Percentiles rank a stretch among this genome's conserved stretches.
Evolutionary conservation across 805 yeast genomes (phyloP).

Genomic region (Suhomyces tanzawaensis): DNA sequence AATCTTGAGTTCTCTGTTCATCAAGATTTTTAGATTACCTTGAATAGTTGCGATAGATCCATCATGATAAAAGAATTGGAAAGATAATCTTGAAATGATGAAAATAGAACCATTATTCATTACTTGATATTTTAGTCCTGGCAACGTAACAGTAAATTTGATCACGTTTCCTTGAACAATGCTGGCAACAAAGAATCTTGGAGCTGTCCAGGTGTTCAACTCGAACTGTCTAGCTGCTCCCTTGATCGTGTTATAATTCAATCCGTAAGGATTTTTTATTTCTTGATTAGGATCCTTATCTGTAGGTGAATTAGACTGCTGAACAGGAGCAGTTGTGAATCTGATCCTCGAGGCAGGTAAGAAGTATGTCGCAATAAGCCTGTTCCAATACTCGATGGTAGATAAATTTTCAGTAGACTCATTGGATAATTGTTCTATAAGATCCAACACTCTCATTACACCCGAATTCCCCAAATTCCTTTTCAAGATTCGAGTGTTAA

Average conservation of each 20-base stretch:
- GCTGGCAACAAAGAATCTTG: conserved; percentile 55
- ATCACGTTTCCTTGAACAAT: conserved; percentile 44
- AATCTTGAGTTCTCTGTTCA: conserved; percentile 60
- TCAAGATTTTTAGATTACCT: conserved; percentile 60
- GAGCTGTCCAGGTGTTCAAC: conserved; percentile 61
- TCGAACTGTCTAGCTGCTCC: conserved; percentile 48
- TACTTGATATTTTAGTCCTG: conserved; percentile 41
- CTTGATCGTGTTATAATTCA: conserved; percentile 6
- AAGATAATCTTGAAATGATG: conserved; percentile 26
- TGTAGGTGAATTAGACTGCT: conserved; percentile 4
- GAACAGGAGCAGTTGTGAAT: conserved; percentile 22
- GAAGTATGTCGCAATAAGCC: conserved; percentile 31
- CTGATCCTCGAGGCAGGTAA: conserved; percentile 30
- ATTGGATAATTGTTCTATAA: conserved; percentile 37
- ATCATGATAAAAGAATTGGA: conserved; percentile 52
- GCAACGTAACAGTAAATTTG: conserved; percentile 27
- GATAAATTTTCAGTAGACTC: conserved; percentile 29
- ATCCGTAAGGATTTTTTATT: conserved; percentile 4
- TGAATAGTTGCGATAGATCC: conserved; percentile 65
- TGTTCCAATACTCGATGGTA: conserved; percentile 36
- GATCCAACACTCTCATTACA: conserved; percentile 37
- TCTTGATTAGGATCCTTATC: conserved; percentile 6
- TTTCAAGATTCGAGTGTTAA: conserved; percentile 34
- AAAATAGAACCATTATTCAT: conserved; percentile 39
- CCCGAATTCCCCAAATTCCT: conserved; percentile 44